Evolutionary conservation across 2,329 filamentous ascomycete genomes (phyloP).

Genomic region (Decorospora gaudefroyi): DNA sequence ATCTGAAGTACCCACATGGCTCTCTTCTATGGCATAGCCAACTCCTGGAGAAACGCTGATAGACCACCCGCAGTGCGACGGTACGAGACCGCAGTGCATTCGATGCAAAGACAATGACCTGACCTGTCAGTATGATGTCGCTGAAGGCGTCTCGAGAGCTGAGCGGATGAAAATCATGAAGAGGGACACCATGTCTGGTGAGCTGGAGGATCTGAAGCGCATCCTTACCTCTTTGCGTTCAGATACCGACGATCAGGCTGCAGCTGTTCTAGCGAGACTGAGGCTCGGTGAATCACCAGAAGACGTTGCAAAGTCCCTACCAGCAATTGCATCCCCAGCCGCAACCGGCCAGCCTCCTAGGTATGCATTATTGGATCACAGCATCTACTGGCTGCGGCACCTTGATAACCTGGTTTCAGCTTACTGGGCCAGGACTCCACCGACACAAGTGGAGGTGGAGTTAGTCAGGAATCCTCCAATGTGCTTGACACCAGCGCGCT

Average conservation of each 20-base stretch:
- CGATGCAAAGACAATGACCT: slow-evolving; percentile 27
- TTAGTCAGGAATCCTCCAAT: slow-evolving; percentile 21
- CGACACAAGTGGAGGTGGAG: slow-evolving; percentile 17
- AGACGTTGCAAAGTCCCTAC: slow-evolving; percentile 26
- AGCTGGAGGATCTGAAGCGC: slow-evolving; percentile 29
- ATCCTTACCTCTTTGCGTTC: slow-evolving; percentile 26
- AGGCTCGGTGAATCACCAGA: slow-evolving; percentile 28
- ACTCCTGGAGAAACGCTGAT: slow-evolving; percentile 1
- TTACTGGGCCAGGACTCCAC: slow-evolving; percentile 26
- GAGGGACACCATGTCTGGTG: slow-evolving; percentile 24
- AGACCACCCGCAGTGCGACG: slow-evolving; percentile 27
- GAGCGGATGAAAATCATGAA: slow-evolving; percentile 35
- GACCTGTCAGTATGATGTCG: slow-evolving; percentile 31
- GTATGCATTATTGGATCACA: slow-evolving; percentile 17
- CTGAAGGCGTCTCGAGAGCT: slow-evolving; percentile 31
- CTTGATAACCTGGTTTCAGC: slow-evolving; percentile 23
- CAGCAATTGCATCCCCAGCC: slow-evolving; percentile 13
- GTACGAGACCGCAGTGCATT: slow-evolving; percentile 26
- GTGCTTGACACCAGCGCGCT: slow-evolving; percentile 8
- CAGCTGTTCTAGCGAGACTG: slow-evolving; percentile 25
- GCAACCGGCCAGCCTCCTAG: slow-evolving; percentile 19
- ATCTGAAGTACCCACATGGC: too few relatives aligned
- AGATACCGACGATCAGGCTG: slow-evolving; percentile 27
- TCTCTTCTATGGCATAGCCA: slow-evolving; percentile 8
- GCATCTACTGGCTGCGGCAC: slow-evolving; percentile 8